Base-by-base conservation (phyloP, 176 grass and related monocot genomes). In the Pontederia crassipes region DNA sequence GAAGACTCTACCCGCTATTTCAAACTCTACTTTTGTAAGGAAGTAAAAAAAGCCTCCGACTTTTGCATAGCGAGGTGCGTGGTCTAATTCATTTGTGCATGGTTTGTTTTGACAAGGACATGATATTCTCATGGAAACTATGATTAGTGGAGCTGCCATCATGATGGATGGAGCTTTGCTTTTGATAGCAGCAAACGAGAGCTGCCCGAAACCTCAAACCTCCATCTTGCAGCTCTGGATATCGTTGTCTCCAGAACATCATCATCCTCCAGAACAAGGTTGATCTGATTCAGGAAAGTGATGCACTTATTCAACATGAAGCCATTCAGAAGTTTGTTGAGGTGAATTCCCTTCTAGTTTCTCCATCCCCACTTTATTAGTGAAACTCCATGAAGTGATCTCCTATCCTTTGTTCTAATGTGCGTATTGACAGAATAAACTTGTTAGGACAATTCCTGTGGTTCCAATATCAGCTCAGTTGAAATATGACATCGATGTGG, bases 91-190 rank as follows among this genome's bases (percentile, higher is more conserved):
- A 24, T 24, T 24, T 24, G 20, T 24, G 20, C 20, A 0, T 24
- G 20, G 20, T 0, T 24, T 24, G 20, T 24, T 24, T 24, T 24
- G 20, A 24, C 20, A 24, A 24, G 20, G 20, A 24, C 20, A 24
- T 24, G 92, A 96, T 58, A 96, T 90, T 96, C 86, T 90, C 53
- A 96, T 96, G 83, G 86, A 83, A 61, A 90, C 83, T 53, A 90
- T 96, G 92, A 83, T 96, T 84, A 96, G 90, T 72, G 92, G 92
- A 73, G 92, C 87, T 58, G 92, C 86, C 20, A 24, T 24, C 77
- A 90, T 96, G 92, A 90, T 96, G 92, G 92, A 96, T 68, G 87
- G 92, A 85, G 92, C 87, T 15, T 69, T 96, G 55, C 86, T 96
- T 75, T 54, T 90, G 66, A 96, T 90, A 13, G 92, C 83, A 64